Evolutionary conservation across 2,329 filamentous ascomycete species (phyloP), one percentile per base, ranked within the genome.

Genomic region (Pseudopyrenochaeta lycopersici): DNA sequence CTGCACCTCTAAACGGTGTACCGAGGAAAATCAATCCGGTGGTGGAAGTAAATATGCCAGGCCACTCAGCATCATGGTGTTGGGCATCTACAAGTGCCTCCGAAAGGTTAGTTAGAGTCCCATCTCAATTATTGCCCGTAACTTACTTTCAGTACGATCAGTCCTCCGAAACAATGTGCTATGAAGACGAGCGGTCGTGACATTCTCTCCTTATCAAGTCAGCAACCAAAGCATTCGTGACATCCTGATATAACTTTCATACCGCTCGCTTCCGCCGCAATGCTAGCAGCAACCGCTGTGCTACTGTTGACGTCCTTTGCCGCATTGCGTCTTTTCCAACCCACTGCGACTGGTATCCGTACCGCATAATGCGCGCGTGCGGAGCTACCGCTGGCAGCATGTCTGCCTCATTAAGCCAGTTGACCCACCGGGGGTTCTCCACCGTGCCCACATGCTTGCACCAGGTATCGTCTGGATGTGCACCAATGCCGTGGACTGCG

Each of bases 401-500:
- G 38, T 47, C 33, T 45, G 63, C 52, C 30, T 62, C 54, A 2
- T 48, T 31, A 27, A 71, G 62, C 68, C 63, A 71, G 62, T 72
- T 68, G 51, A 65, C 49, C 56, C 50, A 63, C 20, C 32, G 46
- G 45, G 55, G 50, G 32, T 23, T 56, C 36, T 63, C 54, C 15
- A 29, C 39, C 4, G 62, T 63, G 51, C 59, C 61, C 33, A 53
- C 51, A 57, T 70, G 69, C 53, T 62, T 69, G 57, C 61, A 65
- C 67, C 66, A 71, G 50, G 29, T 69, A 32, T 71, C 56, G 41
- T 70, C 66, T 10, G 66, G 66, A 47, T 70, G 60, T 27, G 67
- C 59, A 17, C 68, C 68, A 39, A 70, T 50, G 46, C 67, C 67
- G 29, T 71, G 67, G 49, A 70, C 52, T 17, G 64, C 63, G 42